These are phyloP conservation scores for Pisolithus tinctorius DNA, from an alignment of 768 basidiomycete species.

Conservation along the genomic window DNA sequence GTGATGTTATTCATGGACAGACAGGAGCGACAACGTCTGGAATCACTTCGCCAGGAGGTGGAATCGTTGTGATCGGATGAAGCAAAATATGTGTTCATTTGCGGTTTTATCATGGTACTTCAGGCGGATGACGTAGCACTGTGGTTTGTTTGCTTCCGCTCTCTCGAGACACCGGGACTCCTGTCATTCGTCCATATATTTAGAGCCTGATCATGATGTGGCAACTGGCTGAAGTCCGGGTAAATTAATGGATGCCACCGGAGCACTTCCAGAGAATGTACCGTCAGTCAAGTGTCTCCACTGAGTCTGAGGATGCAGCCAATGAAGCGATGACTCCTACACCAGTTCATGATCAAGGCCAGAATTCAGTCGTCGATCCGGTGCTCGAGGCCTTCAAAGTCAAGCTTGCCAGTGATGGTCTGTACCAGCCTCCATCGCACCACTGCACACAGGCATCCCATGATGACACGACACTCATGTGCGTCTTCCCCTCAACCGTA, in stretches of 20 bases:
- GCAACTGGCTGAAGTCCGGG: no score
- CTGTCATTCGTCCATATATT: no score
- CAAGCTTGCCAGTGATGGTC: constrained; percentile 39
- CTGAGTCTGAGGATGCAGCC: background rate
- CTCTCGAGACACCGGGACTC: no score
- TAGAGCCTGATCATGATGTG: no score
- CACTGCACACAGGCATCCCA: constrained; percentile 36
- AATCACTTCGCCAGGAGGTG: constrained; percentile 37
- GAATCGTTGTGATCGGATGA: constrained; percentile 1
- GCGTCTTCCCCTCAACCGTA: constrained; percentile 15
- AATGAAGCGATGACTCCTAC: background rate
- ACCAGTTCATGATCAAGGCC: background rate
- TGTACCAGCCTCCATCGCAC: constrained; percentile 40
- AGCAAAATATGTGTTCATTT: background rate
- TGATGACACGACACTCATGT: constrained; percentile 66
- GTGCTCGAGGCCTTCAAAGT: constrained; percentile 46
- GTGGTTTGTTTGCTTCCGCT: no score
- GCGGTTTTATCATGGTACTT: no score
- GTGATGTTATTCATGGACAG: constrained; percentile 56
- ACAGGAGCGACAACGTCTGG: constrained; percentile 44
- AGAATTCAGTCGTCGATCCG: background rate
- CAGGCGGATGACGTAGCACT: no score
- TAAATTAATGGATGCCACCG: no score
- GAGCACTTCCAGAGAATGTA: no score
- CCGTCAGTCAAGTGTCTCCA: no score